phyloP scores from a whole-genome alignment of 139 green algal genomes.

The Desmodesmus armatus region DNA sequence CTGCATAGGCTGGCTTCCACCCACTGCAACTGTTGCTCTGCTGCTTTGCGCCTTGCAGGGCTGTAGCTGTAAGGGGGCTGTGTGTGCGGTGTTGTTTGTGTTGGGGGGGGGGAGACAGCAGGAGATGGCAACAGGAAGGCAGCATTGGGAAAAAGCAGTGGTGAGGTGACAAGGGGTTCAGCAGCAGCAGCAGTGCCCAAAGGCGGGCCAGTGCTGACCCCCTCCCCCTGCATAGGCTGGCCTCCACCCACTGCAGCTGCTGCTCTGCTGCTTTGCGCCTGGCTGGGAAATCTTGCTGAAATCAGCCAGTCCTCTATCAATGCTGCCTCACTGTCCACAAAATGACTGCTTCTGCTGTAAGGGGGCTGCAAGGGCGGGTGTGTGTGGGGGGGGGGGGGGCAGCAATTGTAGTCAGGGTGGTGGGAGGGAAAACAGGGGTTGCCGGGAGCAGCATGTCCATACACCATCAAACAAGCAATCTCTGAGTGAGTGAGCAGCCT shows the following conservation, averaged over 20 bases:
- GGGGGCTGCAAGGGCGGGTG: background rate
- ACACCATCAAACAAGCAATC: too few relatives aligned
- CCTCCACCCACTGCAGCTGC: constrained; percentile 27
- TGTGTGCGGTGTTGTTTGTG: background rate
- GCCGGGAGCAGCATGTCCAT: too few relatives aligned
- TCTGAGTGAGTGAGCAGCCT: too few relatives aligned
- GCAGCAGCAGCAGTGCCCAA: constrained; percentile 27
- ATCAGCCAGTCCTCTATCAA: too few relatives aligned
- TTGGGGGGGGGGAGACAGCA: background rate
- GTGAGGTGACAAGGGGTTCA: background rate
- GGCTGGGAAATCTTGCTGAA: too few relatives aligned
- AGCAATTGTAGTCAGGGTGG: too few relatives aligned
- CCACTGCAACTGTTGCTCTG: constrained; percentile 19
- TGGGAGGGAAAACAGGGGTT: background rate
- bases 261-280: constrained; percentile 20
- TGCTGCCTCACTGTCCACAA: too few relatives aligned
- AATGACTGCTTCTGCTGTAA: constrained; percentile 36
- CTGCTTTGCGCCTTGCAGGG: background rate
- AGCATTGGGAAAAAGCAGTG: background rate
- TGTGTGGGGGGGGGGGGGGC: background rate
- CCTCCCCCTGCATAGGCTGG: constrained; percentile 19
- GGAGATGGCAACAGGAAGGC: too few relatives aligned
- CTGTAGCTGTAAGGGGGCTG: constrained; percentile 35
- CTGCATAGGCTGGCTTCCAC: constrained; percentile 25
- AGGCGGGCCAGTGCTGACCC: constrained; percentile 20